Base-by-base conservation (phyloP, 495 filamentous ascomycete species). In the Podospora fimiseda region DNA sequence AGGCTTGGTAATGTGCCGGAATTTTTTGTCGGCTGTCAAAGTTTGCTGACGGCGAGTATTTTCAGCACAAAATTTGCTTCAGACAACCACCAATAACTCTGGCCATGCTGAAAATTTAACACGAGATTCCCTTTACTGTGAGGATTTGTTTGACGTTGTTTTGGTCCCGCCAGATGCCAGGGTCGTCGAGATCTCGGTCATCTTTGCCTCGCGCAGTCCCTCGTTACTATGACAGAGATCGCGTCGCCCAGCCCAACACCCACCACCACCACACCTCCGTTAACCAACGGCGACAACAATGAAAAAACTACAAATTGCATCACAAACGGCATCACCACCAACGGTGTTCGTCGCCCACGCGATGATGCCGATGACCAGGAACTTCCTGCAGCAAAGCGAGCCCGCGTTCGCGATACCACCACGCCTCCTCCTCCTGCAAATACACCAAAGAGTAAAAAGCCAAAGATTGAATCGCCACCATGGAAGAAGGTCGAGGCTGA, bases 401-500 rank as follows among this genome's bases (percentile, higher is more conserved):
- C 87, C 58, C 85, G 88, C 67, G 75, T 90, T 6, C 71, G 70
- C 37, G 67, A 68, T 22, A 60, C 66, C 22, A 72, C 73, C 1
- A 72, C 74, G 3, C 47, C 58, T 11, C 27, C 27, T 33, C 27
- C 27, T 11, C 11, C 27, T 11, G 5, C 27, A 11, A 66, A 51
- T 42, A 41, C 64, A 23, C 21, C n/a, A n/a, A n/a, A n/a, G n/a
- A n/a, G 58, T 16, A 71, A 74, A 21, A 57, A 60, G 45, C 65
- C 64, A n/a, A 81, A 81, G 57, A 64, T 64, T 19, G 70, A 74
- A 49, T 96, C 93, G 24, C 93, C 93, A 52, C 93, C 93, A 20
- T 98, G 93, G 93, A 97, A 93, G 73, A 92, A 83, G 66, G 74
- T 86, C 47, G 84, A 87, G 42, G 87, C 82, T 21, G 88, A 95